These are phyloP conservation scores for Venturia pyrina DNA, from an alignment of 2,329 filamentous ascomycete genomes.

Conservation along the genomic window DNA sequence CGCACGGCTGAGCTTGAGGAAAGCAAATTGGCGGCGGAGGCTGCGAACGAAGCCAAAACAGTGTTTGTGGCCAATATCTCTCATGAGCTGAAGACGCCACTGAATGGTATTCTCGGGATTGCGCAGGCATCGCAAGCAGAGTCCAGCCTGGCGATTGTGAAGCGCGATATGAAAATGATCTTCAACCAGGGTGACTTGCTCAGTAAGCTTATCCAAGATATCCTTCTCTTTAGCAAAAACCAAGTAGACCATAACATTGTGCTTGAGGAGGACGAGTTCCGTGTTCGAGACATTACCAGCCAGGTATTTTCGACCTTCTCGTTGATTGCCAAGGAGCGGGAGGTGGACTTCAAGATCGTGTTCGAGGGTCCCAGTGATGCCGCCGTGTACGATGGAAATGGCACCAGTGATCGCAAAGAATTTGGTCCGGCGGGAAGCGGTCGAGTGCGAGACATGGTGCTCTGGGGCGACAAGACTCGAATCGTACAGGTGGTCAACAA, in stretches of 20 bases:
- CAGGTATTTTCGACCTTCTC: constrained; percentile 82
- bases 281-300: constrained; percentile 69
- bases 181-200: constrained; percentile 83
- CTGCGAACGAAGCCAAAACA: constrained; percentile 95
- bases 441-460: constrained; percentile 69
- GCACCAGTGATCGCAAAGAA: constrained; percentile 38
- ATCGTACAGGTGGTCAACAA: constrained; percentile 93
- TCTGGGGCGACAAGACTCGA: constrained; percentile 88
- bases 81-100: constrained; percentile 79
- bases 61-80: constrained; percentile 93
- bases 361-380: constrained; percentile 48
- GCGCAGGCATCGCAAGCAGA: constrained; percentile 12
- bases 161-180: constrained; percentile 74
- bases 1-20: constrained; percentile 76
- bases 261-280: constrained; percentile 77
- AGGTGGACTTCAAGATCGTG: constrained; percentile 61
- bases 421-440: constrained; percentile 57
- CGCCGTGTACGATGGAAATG: constrained; percentile 27
- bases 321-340: constrained; percentile 73
- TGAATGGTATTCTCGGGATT: constrained; percentile 86
- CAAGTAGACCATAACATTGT: constrained; percentile 78
- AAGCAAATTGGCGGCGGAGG: constrained; percentile 84
- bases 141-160: constrained; percentile 55
- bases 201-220: constrained; percentile 76
- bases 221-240: constrained; percentile 85